phyloP scores from a whole-genome alignment of 768 basidiomycete species.

The Lactarius akahatsu region DNA sequence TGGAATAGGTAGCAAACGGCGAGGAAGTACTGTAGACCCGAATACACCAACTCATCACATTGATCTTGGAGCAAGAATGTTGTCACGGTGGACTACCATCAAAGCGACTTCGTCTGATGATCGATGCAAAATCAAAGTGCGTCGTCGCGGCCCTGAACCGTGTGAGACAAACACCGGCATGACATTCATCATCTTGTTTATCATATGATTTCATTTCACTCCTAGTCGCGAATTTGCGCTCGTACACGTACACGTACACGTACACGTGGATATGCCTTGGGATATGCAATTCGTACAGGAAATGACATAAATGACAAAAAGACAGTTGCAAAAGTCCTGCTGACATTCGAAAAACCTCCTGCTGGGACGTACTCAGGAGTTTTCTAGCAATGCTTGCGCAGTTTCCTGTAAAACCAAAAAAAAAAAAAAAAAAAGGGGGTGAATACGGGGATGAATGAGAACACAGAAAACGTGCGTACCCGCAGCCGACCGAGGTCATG shows the following conservation, averaged over 20 bases:
- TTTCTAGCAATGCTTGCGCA: conserved; percentile 24
- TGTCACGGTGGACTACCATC: no score
- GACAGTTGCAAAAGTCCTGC: neutral
- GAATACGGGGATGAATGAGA: neutral
- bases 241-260: neutral
- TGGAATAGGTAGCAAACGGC: no score
- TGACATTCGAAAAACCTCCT: no score
- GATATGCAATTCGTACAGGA: neutral
- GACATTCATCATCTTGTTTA: no score
- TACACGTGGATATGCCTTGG: neutral
- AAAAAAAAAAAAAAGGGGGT: neutral
- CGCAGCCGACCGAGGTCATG: conserved; percentile 68
- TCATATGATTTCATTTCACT: neutral
- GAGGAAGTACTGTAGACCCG: no score
- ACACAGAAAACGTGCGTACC: conserved; percentile 41
- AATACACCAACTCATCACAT: no score
- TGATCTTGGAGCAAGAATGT: no score
- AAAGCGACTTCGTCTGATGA: no score
- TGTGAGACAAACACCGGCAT: no score
- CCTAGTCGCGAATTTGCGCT: neutral
- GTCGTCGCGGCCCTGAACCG: no score
- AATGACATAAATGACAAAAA: neutral
- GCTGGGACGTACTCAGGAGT: conserved; percentile 5
- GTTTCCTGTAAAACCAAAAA: conserved; percentile 26
- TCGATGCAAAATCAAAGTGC: no score